Base-by-base conservation (phyloP, 331 rosid species). In the Phaseolus coccineus region DNA sequence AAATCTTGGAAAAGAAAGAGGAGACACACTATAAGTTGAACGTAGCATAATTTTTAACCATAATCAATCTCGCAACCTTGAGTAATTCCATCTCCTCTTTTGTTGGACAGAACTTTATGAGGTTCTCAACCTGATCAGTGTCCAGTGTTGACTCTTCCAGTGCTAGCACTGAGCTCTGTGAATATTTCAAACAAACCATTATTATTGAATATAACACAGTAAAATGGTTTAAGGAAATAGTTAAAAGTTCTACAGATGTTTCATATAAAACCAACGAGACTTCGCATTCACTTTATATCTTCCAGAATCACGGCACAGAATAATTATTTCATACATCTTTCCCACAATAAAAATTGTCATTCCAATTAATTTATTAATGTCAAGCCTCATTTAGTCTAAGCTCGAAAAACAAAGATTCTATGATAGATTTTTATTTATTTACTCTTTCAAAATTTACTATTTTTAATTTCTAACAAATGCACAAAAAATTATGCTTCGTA, bases 41-140 rank as follows among this genome's bases (percentile, higher is more conserved):
- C 73, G 50, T 30, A 40, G 81, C 50, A 83, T 48, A 69, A 62
- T 77, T 51, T 62, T 55, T 59, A 37, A 71, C 77, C 72, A 61
- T 57, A 69, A 75, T 42, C 61, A 76, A 22, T 74, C 72, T 68
- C 69, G 87, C 47, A 59, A 95, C 98, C 98, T 91, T 95, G 46
- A 95, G 90, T 77, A 87, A 46, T 83, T 95, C 97, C 86, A 95
- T 91, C 89, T 95, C 98, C 92, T 92, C 97, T 87, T 91, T 87
- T 27, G 93, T 88, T 37, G 98, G 98, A 85, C 97, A 92, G 76
- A 91, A 94, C 88, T 94, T 94, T 77, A 94, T 84, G 61, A 94
- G 91, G 85, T 94, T 95, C 85, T 95, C 98, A 79, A 92, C 96
- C 83, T 88, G 97, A 84, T 90, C 97, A 44, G 48, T 81, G 83